A percentile compares a stretch with the other conserved stretches of the same genome.
Conservation (phyloP, 768 basidiomycete genomes). For the Neoboletus magnificus region DNA sequence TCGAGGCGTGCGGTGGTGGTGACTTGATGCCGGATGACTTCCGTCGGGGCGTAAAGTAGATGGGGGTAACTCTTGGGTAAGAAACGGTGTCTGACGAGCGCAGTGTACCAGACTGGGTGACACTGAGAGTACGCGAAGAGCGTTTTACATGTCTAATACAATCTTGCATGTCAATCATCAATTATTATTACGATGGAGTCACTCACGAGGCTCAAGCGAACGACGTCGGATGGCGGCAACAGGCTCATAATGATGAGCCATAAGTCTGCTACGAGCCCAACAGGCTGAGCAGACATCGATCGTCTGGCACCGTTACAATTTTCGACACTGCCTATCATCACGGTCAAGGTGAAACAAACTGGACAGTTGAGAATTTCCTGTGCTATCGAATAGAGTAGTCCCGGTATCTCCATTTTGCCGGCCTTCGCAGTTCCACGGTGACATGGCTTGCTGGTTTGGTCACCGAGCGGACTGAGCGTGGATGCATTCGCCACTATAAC, state of each 20-base stretch:
- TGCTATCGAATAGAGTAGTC: background rate
- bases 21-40: slow-evolving; percentile 24
- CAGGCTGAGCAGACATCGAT: background rate
- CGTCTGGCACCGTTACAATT: background rate
- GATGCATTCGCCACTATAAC: slow-evolving; percentile 18
- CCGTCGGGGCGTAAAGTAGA: slow-evolving; percentile 17
- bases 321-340: background rate
- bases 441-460: background rate
- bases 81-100: slow-evolving; percentile 24
- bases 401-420: slow-evolving; percentile 7
- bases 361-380: background rate
- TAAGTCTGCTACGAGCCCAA: slow-evolving; percentile 25
- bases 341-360: background rate
- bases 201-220: slow-evolving; percentile 28
- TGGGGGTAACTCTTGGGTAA: slow-evolving; percentile 25
- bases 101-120: slow-evolving; percentile 27
- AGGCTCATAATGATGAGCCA: slow-evolving; percentile 31
- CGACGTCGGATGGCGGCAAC: slow-evolving; percentile 24
- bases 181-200: too few relatives aligned
- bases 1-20: slow-evolving; percentile 22
- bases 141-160: slow-evolving; percentile 23
- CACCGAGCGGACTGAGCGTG: background rate
- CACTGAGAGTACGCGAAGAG: slow-evolving; percentile 23
- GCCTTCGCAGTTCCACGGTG: slow-evolving; percentile 2
- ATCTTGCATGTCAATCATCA: background rate